Conservation (phyloP, 1,139 yeast genomes). For the Yamadazyma friedrichii region DNA sequence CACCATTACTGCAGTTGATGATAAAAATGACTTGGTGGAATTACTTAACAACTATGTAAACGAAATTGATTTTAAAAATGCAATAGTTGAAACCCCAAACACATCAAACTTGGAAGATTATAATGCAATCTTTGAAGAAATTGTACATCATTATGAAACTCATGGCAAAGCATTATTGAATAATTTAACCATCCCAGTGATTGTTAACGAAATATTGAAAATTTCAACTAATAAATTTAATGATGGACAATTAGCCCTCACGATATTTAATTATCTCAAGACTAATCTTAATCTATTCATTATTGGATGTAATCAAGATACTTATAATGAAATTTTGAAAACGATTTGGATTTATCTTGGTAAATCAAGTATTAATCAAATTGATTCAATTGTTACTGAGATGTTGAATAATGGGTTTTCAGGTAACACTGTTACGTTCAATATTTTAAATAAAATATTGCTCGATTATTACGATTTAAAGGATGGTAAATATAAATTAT, state of each 20-base stretch:
- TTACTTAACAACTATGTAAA: slow-evolving; percentile 10
- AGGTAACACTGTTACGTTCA: slow-evolving; percentile 38
- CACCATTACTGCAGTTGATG: slow-evolving; percentile 17
- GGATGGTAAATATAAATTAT: slow-evolving; percentile 22
- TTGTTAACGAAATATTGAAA: slow-evolving; percentile 34
- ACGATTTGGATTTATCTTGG: slow-evolving; percentile 42
- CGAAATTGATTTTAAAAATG: slow-evolving; percentile 11
- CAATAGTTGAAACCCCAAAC: slow-evolving; percentile 6
- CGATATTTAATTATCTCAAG: slow-evolving; percentile 37
- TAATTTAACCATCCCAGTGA: slow-evolving; percentile 35
- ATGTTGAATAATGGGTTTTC: slow-evolving; percentile 44
- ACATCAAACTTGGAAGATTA: slow-evolving; percentile 15
- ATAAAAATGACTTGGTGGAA: slow-evolving; percentile 4
- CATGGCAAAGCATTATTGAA: slow-evolving; percentile 18
- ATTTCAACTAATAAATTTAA: slow-evolving; percentile 25
- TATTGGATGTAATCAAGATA: slow-evolving; percentile 39
- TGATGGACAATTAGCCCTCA: slow-evolving; percentile 37
- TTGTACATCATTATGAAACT: background rate
- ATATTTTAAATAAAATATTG: slow-evolving; percentile 36
- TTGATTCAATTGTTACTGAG: slow-evolving; percentile 35
- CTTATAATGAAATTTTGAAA: slow-evolving; percentile 40
- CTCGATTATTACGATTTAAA: slow-evolving; percentile 36
- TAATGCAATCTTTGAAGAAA: slow-evolving; percentile 16
- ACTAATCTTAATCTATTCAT: slow-evolving; percentile 33
- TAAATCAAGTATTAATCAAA: slow-evolving; percentile 32